Percentiles rank a stretch among this genome's conserved stretches.
Conservation (phyloP, 2,329 filamentous ascomycete genomes). For the Trichoderma afroharzianum region DNA sequence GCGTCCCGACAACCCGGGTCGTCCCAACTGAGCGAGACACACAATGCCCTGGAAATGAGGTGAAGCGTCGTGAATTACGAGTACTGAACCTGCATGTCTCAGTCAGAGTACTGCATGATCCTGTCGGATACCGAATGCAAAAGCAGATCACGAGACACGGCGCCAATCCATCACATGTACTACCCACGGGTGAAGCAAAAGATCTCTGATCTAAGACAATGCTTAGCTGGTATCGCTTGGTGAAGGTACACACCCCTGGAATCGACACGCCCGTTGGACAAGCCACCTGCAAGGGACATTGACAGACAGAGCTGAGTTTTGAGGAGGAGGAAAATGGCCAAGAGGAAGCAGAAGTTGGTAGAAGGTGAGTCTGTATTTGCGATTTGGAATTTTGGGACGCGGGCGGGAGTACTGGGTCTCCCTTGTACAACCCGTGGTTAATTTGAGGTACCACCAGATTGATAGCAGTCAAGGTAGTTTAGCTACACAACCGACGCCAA, state of each 20-base stretch:
- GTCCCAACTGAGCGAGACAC: not conserved
- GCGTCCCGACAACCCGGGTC: conserved; percentile 18
- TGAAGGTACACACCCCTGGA: conserved; percentile 2
- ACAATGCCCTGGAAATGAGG: conserved; percentile 6
- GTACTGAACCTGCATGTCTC: conserved; percentile 10
- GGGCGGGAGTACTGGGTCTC: not conserved
- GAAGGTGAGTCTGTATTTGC: not conserved
- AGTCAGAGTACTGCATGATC: not conserved
- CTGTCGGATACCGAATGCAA: not conserved
- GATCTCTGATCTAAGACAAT: conserved; percentile 19
- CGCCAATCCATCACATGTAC: not conserved
- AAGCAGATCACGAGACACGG: conserved; percentile 13
- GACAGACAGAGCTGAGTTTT: not conserved
- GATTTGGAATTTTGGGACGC: not conserved
- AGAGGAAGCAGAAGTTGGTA: not conserved
- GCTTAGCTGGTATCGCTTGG: conserved; percentile 3
- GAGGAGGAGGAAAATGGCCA: not conserved
- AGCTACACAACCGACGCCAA: not conserved
- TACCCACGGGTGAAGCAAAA: conserved; percentile 1
- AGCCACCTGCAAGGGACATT: conserved; percentile 15
- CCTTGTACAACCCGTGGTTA: not conserved
- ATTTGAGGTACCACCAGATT: not conserved
- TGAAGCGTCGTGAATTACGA: not conserved
- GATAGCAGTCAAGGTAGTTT: not conserved
- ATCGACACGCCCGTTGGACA: conserved; percentile 8